Evolutionary conservation across 176 grass and related monocot genomes (phyloP).

Genomic region (Zea mays): Zm-B73-REFERENCE-NAM-5.0 NC_050097.1:191304001-191304500

Average conservation of each 20-base stretch:
- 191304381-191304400: conserved; percentile 81
- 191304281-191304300: conserved; percentile 60
- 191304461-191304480: conserved; percentile 65
- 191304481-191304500: conserved; percentile 66
- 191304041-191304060: too few species aligned
- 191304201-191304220: not conserved
- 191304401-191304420: conserved; percentile 68
- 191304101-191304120: not conserved
- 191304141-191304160: conserved; percentile 41
- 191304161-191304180: conserved; percentile 6
- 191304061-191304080: conserved; percentile 1
- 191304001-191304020: not conserved
- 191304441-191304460: conserved; percentile 43
- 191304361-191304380: conserved; percentile 81
- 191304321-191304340: conserved; percentile 50
- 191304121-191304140: conserved; percentile 36
- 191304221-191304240: conserved; percentile 20
- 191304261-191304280: conserved; percentile 74
- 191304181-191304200: not conserved
- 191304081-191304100: conserved; percentile 43
- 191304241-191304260: conserved; percentile 61
- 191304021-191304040: too few species aligned
- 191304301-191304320: conserved; percentile 22
- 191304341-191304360: conserved; percentile 91
- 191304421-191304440: conserved; percentile 67